Base-by-base conservation (phyloP, 1,139 yeast genomes). In the Tardiomyces blankii region DNA sequence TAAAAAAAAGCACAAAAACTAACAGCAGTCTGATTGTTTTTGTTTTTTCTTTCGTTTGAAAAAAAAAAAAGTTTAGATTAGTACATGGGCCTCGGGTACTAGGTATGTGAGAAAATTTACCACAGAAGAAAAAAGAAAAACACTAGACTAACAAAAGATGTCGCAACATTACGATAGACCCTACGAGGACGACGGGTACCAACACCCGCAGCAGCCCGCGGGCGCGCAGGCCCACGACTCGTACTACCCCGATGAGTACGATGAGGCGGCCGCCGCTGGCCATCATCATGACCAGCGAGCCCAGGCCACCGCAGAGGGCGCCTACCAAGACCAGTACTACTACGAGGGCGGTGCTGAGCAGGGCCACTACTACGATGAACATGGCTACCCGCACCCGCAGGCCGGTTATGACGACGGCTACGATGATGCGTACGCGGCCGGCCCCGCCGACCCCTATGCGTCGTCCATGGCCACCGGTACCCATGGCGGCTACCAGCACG, bases 391-490 rank as follows among this genome's bases (percentile, higher is more conserved):
- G 50, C 57, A 50, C 58, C 51, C 53, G 51, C 54, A 62, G 47
- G 55, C 54, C 38, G 60, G 51, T 12, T 60, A 54, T 21, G 47
- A 57, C 47, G 55, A 56, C 38, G 59, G 61, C 44, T 64, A 64
- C 54, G 65, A 60, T 25, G 66, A 60, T 39, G 64, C 63, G 12
- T 64, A 62, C 49, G 56, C 61, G 39, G 56, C 57, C 3, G 60
- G 59, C 18, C 60, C 62, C 18, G 65, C 56, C 30, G 65, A 63
- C 51, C 60, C 63, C 25, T 63, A 62, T 46, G 64, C 63, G 16
- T 46, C 47, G 12, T 45, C 46, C 57, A 35, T 45, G 58, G 16
- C 43, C 48, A 39, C 42, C 43, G 46, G 51, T 45, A 42, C 48
- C 49, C 46, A 47, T 38, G 48, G 48, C 42, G 58, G 58, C 30